A percentile compares a stretch with the other conserved stretches of the same genome.
Conservation (phyloP, 495 filamentous ascomycete species). For the Trypethelium eluteriae region DNA sequence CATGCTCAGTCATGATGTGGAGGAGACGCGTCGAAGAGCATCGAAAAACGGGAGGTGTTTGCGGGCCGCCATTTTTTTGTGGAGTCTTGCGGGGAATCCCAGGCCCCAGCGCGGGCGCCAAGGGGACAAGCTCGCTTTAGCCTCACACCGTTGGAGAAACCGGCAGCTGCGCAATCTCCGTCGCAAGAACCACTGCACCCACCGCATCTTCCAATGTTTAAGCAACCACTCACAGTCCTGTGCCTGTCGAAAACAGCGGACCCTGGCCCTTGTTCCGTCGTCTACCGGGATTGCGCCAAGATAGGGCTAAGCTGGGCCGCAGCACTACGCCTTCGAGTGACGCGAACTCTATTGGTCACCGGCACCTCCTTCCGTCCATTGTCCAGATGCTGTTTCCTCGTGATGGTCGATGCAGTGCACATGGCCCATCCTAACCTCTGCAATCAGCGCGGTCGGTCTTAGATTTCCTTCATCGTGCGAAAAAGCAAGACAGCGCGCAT, state of each 20-base stretch:
- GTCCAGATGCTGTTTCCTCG: background rate
- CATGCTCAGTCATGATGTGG: background rate
- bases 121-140: background rate
- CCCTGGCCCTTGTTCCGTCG: too few relatives aligned
- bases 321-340: too few relatives aligned
- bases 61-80: conserved; percentile 5
- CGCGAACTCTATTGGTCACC: background rate
- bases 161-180: background rate
- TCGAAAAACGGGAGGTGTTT: conserved; percentile 10
- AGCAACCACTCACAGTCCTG: background rate
- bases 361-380: background rate
- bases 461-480: background rate
- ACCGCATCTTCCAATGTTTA: background rate
- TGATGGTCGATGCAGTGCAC: background rate
- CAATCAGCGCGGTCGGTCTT: background rate
- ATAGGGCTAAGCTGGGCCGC: too few relatives aligned
- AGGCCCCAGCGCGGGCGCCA: background rate
- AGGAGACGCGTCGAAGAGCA: conserved; percentile 7
- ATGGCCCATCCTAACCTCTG: background rate
- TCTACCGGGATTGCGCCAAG: too few relatives aligned
- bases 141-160: background rate
- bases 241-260: background rate
- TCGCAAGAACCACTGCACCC: background rate
- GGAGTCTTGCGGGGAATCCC: conserved; percentile 6
- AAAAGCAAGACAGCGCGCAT: background rate